A percentile compares a stretch with the other conserved stretches of the same genome.
Evolutionary conservation across 2,329 filamentous ascomycete species (phyloP).

Genomic region (Phaeosphaeriaceae sp.): DNA sequence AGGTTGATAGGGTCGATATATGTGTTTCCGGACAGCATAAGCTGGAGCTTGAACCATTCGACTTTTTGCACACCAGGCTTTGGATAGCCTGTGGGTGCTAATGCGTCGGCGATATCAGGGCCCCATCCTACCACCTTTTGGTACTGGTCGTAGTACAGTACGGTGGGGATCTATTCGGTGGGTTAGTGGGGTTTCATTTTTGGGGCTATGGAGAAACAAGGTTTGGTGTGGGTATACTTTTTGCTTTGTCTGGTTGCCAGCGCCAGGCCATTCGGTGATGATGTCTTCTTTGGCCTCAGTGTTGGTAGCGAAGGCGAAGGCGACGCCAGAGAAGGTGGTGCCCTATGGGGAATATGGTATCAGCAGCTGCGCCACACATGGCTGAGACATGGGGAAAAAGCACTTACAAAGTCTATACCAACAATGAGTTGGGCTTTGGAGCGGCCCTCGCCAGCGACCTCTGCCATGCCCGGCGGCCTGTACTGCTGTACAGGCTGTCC

Average conservation of each 20-base stretch:
- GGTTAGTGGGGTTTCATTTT: too few species aligned
- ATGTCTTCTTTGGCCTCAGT: slow-evolving; percentile 98
- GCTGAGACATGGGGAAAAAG: neutral
- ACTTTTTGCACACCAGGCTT: slow-evolving; percentile 98
- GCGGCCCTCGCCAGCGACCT: slow-evolving; percentile 86
- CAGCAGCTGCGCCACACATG: slow-evolving; percentile 31
- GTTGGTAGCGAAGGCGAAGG: slow-evolving; percentile 91
- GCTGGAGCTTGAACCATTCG: slow-evolving; percentile 99
- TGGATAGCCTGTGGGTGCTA: slow-evolving; percentile 95
- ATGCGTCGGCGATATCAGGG: slow-evolving; percentile 94
- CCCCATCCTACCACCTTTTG: slow-evolving; percentile 99
- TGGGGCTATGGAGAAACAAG: neutral
- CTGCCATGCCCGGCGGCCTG: slow-evolving; percentile 52
- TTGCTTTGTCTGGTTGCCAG: slow-evolving; percentile 97
- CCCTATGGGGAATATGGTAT: slow-evolving; percentile 65
- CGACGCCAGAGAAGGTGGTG: slow-evolving; percentile 96
- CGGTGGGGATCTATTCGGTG: slow-evolving; percentile 82
- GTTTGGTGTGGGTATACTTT: slow-evolving; percentile 67
- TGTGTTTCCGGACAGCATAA: slow-evolving; percentile 98
- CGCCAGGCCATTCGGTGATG: slow-evolving; percentile 98
- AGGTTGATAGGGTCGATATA: slow-evolving; percentile 99
- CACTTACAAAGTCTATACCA: slow-evolving; percentile 90
- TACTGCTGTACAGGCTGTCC: slow-evolving; percentile 41
- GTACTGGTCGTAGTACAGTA: slow-evolving; percentile 99
- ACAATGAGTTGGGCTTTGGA: slow-evolving; percentile 98